Evolutionary conservation across 257 asterid species (phyloP).

Genomic region (Solanum gandarillasii): DNA sequence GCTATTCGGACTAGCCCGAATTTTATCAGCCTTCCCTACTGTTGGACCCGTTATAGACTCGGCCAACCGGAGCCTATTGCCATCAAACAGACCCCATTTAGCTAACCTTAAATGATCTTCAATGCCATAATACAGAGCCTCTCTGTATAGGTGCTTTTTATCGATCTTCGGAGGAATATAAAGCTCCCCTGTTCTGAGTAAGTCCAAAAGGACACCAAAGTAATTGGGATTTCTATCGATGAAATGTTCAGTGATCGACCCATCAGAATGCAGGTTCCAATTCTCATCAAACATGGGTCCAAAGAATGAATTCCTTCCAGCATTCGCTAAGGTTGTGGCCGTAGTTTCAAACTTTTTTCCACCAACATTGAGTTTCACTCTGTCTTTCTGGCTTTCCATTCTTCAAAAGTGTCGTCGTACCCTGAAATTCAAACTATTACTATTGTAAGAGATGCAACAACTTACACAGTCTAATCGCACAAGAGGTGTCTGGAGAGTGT

Average conservation of each 20-base stretch:
- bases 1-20: constrained; percentile 69
- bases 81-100: constrained; percentile 70
- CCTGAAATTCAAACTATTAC: not conserved
- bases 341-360: constrained; percentile 61
- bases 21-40: constrained; percentile 56
- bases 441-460: not conserved
- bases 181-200: constrained; percentile 81
- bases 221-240: constrained; percentile 77
- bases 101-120: constrained; percentile 62
- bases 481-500: not conserved
- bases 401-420: not conserved
- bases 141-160: constrained; percentile 35
- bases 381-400: constrained; percentile 68
- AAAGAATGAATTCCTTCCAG: constrained; percentile 67
- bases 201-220: constrained; percentile 65
- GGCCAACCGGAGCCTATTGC: constrained; percentile 52
- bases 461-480: not conserved
- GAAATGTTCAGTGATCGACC: constrained; percentile 42
- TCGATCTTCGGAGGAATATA: constrained; percentile 44
- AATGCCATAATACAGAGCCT: constrained; percentile 69
- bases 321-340: constrained; percentile 1
- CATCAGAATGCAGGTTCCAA: constrained; percentile 46
- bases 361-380: constrained; percentile 61
- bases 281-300: constrained; percentile 72
- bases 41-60: constrained; percentile 41